A percentile compares a stretch with the other conserved stretches of the same genome.
phyloP scores from a whole-genome alignment of 2,329 filamentous ascomycete genomes.

The Sporothrix sp. region DNA sequence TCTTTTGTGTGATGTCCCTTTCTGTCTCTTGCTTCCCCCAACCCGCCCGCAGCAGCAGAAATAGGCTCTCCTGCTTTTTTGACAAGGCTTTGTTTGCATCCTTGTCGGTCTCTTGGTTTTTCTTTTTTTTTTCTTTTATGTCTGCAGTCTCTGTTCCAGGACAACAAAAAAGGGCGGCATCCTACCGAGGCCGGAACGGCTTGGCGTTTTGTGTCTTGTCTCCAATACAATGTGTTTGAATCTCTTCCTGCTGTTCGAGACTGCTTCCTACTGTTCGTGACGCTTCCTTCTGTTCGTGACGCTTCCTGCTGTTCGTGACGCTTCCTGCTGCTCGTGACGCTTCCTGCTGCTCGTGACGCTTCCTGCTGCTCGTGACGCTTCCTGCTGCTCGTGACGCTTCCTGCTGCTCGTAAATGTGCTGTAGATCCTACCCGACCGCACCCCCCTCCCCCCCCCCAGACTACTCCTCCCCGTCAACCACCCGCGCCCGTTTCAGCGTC shows the following conservation, averaged over 20 bases:
- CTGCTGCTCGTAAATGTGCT: background rate
- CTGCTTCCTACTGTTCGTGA: too few relatives aligned
- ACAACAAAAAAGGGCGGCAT: background rate
- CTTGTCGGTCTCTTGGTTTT: background rate
- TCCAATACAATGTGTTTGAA: too few relatives aligned
- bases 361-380: too few relatives aligned
- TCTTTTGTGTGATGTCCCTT: background rate
- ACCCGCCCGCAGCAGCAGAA: too few relatives aligned
- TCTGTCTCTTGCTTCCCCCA: background rate
- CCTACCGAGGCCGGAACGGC: background rate
- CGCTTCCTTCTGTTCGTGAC: too few relatives aligned
- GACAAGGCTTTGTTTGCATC: background rate
- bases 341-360: too few relatives aligned
- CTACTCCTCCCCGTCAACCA: slow-evolving; percentile 42
- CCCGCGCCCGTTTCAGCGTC: slow-evolving; percentile 62
- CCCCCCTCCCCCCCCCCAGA: too few relatives aligned
- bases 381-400: too few relatives aligned
- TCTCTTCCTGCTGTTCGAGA: background rate
- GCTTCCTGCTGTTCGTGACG: background rate
- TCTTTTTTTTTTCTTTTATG: background rate
- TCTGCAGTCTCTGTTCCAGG: background rate
- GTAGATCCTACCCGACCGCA: too few relatives aligned
- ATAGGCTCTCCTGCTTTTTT: too few relatives aligned
- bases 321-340: too few relatives aligned
- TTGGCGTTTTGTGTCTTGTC: too few relatives aligned